These are phyloP conservation scores for Myrica gale DNA, from an alignment of 306 rosid genomes.

Conservation along the genomic window DNA sequence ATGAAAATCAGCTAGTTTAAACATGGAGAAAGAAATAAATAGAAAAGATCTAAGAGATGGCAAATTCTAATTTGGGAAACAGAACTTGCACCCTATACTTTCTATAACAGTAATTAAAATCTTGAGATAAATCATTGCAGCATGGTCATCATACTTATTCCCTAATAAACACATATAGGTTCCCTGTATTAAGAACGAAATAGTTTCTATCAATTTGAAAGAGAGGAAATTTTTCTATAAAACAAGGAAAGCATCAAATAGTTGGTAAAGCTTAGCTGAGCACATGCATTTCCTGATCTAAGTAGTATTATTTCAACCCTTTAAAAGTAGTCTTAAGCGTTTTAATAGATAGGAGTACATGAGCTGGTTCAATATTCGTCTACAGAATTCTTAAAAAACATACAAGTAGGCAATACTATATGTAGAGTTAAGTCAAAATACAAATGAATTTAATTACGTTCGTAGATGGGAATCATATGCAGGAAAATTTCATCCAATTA, in stretches of 20 bases:
- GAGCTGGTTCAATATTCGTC: no score
- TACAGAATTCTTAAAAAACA: background rate
- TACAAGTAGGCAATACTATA: background rate
- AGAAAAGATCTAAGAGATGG: no score
- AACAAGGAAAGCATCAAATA: background rate
- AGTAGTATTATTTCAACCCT: no score
- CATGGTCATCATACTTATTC: background rate
- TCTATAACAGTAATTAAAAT: background rate
- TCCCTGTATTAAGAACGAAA: background rate
- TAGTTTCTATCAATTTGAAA: background rate
- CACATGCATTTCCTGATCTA: no score
- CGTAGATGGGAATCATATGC: no score
- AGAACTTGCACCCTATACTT: no score
- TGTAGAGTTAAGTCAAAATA: conserved; percentile 2
- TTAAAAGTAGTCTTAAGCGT: no score
- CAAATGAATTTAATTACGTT: background rate
- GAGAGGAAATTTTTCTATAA: background rate
- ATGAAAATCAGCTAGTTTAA: no score
- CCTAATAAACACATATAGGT: background rate
- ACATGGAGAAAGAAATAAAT: no score
- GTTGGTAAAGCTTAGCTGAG: background rate
- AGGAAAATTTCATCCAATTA: no score
- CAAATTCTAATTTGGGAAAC: no score
- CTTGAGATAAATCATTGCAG: background rate
- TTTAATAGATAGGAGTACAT: no score